Conservation (phyloP, 2,329 filamentous ascomycete species). For the Sordariomycetes sp. region DNA sequence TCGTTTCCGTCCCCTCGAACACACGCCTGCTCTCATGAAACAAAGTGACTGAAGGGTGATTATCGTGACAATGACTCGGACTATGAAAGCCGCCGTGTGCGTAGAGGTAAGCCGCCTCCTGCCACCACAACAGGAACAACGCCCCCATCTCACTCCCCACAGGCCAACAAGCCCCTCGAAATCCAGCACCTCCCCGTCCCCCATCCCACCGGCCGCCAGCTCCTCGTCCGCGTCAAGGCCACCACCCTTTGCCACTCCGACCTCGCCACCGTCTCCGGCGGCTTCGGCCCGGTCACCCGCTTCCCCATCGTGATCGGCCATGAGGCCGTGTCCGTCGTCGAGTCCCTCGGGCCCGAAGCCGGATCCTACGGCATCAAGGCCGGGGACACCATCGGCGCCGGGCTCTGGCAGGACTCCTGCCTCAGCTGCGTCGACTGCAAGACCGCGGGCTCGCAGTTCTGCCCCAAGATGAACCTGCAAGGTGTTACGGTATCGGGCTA, state of each 20-base stretch:
- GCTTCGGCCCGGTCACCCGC: slow-evolving; percentile 34
- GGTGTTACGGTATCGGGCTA: not conserved
- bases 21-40: not conserved
- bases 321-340: slow-evolving; percentile 20
- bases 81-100: slow-evolving; percentile 1
- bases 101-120: not conserved
- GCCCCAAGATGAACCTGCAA: slow-evolving; percentile 28
- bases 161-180: not conserved
- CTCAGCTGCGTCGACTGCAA: slow-evolving; percentile 60
- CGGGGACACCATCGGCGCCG: slow-evolving; percentile 37
- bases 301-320: slow-evolving; percentile 25
- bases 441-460: slow-evolving; percentile 59
- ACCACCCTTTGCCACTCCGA: slow-evolving; percentile 2
- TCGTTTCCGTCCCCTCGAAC: too few species aligned
- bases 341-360: slow-evolving; percentile 63
- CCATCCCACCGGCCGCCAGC: slow-evolving; percentile 17
- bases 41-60: not conserved
- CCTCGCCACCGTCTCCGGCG: slow-evolving; percentile 17
- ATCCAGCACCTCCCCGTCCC: slow-evolving; percentile 43
- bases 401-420: slow-evolving; percentile 61
- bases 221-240: slow-evolving; percentile 1
- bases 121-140: not conserved
- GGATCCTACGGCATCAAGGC: slow-evolving; percentile 84
- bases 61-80: not conserved
- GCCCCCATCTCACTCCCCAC: too few species aligned